Conservation (phyloP, 768 basidiomycete species). For the Neoboletus brunneissimus region DNA sequence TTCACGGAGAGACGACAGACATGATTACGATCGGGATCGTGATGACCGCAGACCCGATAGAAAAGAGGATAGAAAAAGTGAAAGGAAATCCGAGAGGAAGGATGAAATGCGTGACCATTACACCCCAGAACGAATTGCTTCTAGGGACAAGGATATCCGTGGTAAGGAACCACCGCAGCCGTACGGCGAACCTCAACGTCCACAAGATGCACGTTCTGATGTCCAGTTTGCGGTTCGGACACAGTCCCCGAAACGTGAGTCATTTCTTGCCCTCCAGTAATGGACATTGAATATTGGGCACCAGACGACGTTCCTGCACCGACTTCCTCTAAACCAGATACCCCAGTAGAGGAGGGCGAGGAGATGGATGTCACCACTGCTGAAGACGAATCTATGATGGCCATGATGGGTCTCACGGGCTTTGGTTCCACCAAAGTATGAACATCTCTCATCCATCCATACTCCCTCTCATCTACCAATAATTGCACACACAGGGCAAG, state of each 20-base stretch:
- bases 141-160: constrained; percentile 27
- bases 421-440: constrained; percentile 89
- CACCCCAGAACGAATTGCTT: constrained; percentile 36
- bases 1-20: constrained; percentile 33
- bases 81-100: constrained; percentile 31
- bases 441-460: neutral
- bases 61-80: constrained; percentile 31
- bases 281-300: neutral
- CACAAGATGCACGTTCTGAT: constrained; percentile 18
- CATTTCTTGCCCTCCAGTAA: neutral
- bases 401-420: constrained; percentile 83
- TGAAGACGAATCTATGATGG: constrained; percentile 81
- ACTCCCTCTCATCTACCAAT: neutral
- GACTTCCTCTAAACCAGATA: constrained; percentile 36
- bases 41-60: constrained; percentile 31
- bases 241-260: constrained; percentile 17
- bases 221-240: constrained; percentile 7
- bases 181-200: constrained; percentile 23
- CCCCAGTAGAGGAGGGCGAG: constrained; percentile 47
- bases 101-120: constrained; percentile 43
- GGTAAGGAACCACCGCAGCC: constrained; percentile 20
- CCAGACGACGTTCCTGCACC: constrained; percentile 10
- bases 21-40: constrained; percentile 31
- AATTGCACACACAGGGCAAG: constrained; percentile 55
- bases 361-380: constrained; percentile 54